Evolutionary conservation across 1,284 basidiomycete species (phyloP).

Genomic region (Pyrrhoderma lamaoense): DNA sequence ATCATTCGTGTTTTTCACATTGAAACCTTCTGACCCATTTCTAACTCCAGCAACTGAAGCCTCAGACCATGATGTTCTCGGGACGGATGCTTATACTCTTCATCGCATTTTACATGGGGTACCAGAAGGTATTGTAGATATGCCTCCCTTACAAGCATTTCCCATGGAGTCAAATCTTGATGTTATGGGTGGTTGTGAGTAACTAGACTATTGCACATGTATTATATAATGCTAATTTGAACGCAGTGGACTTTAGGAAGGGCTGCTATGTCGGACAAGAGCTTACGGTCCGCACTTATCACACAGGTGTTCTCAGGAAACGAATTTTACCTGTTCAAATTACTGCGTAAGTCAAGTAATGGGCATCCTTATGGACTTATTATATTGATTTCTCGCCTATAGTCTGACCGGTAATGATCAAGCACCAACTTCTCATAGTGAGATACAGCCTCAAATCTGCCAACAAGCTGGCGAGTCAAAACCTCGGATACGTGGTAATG

Average conservation of each 20-base stretch:
- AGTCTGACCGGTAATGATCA: constrained; percentile 2
- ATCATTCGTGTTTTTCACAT: neutral
- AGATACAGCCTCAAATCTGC: constrained; percentile 20
- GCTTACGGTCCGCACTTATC: constrained; percentile 92
- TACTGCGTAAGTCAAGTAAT: constrained; percentile 9
- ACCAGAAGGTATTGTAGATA: constrained; percentile 80
- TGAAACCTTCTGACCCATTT: neutral
- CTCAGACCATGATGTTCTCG: constrained; percentile 45
- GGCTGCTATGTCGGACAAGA: constrained; percentile 99
- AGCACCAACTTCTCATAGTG: constrained; percentile 14
- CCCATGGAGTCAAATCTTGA: constrained; percentile 95
- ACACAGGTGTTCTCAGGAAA: constrained; percentile 90
- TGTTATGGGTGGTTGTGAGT: constrained; percentile 83
- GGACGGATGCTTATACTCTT: constrained; percentile 57
- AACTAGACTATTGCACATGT: constrained; percentile 3
- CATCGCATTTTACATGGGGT: constrained; percentile 82
- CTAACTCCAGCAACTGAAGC: constrained; percentile 42
- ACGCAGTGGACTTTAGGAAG: constrained; percentile 89
- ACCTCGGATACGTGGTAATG: constrained; percentile 47
- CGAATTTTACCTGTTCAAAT: constrained; percentile 78
- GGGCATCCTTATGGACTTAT: too few species aligned
- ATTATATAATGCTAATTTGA: constrained; percentile 13
- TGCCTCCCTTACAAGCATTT: constrained; percentile 70
- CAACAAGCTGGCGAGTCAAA: constrained; percentile 26
- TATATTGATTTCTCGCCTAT: neutral